Base-by-base conservation (phyloP, 108 stramenopile species). In the Nitzschia inconspicua region DNA sequence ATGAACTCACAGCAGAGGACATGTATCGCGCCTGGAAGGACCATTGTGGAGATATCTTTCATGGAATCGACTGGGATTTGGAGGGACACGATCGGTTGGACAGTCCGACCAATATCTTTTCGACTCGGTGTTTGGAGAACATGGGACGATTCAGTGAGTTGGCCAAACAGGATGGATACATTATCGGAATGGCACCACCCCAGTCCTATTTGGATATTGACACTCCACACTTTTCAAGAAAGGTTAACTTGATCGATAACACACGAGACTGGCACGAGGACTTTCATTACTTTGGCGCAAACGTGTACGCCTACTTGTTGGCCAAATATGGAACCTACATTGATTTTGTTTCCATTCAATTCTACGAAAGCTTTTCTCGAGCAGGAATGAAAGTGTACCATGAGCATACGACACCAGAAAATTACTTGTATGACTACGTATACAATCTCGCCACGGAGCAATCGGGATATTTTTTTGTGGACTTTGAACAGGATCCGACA, bases 41-140 rank as follows among this genome's bases (percentile, higher is more conserved):
- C 10, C n/a, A 39, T 1, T 39, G 37, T 39, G 80, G 72, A n/a
- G 53, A 73, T 46, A 25, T 72, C 1, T 89, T 89, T 55, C 77
- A 89, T 69, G 88, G 88, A 18, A 68, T 88, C n/a, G 91, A 92
- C 58, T 92, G 85, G 91, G 91, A 92, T 56, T 70, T 89, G 47
- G 91, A 93, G 57, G 91, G 91, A 37, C 63, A 89, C 59, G 91
- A 93, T 49, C 62, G 76, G 50, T 22, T 70, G 5, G 32, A 48
- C 0, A 61, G 68, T 36, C 79, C 80, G 11, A 78, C 71, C 19
- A 57, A 77, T 11, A 36, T 29, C 1, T 85, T 92, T 56, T 68
- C 83, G 0, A 16, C 79, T 0, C 73, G 75, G 14, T 76, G 74
- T 18, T 48, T 88, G 50, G 70, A 87, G 24, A 72, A 69, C 24